A percentile compares a stretch with the other conserved stretches of the same genome.
Conservation (phyloP, 768 basidiomycete species). For the Boletus tomentosulus region DNA sequence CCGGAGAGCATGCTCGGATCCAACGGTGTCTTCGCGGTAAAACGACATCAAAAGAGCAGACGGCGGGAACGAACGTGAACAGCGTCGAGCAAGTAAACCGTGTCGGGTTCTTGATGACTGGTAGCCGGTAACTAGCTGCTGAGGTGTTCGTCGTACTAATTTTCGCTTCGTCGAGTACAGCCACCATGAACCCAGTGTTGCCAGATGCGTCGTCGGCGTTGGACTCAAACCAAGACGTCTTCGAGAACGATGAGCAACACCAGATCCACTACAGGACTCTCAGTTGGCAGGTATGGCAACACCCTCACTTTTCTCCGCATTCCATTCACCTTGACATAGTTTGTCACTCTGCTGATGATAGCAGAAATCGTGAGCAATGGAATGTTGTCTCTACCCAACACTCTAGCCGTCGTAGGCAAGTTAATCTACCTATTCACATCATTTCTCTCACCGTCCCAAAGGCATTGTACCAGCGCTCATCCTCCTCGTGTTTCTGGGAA, state of each 20-base stretch:
- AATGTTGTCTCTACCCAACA: not conserved
- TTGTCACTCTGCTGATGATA: too few species aligned
- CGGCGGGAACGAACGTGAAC: not conserved
- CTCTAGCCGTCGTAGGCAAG: not conserved
- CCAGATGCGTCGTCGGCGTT: too few species aligned
- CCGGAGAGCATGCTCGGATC: conserved; percentile 39
- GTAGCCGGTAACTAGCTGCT: not conserved
- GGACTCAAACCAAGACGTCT: conserved; percentile 25
- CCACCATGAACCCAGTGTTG: not conserved
- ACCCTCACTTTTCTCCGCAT: too few species aligned
- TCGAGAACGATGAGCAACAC: conserved; percentile 28
- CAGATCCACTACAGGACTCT: not conserved
- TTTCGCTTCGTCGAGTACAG: conserved; percentile 2
- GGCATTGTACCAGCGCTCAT: too few species aligned
- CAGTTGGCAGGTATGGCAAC: not conserved
- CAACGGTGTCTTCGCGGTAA: conserved; percentile 9
- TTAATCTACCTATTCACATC: not conserved
- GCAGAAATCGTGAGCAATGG: too few species aligned
- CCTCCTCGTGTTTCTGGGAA: too few species aligned
- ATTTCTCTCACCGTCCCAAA: too few species aligned
- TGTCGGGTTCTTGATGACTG: not conserved
- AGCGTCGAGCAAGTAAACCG: not conserved
- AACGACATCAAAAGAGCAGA: conserved; percentile 16
- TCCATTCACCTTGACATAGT: too few species aligned
- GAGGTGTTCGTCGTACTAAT: not conserved